Evolutionary conservation across 768 basidiomycete genomes (phyloP).

Genomic region (Tremella fuciformis): DNA sequence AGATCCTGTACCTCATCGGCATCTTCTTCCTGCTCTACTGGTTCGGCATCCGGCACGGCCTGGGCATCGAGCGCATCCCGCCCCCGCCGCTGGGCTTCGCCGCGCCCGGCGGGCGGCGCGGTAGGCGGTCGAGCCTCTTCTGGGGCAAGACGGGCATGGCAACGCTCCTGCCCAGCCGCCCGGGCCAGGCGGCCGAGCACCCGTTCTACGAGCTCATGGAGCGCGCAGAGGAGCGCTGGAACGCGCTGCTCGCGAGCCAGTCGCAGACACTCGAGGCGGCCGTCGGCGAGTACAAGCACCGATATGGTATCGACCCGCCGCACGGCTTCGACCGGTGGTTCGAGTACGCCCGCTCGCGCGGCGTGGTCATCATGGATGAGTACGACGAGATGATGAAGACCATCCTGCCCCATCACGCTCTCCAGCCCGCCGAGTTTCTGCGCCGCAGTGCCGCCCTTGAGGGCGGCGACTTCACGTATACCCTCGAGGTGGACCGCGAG

Average conservation of each 20-base stretch:
- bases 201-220: conserved; percentile 52
- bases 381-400: conserved; percentile 49
- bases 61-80: conserved; percentile 44
- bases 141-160: conserved; percentile 38
- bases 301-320: conserved; percentile 78
- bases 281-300: conserved; percentile 71
- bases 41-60: conserved; percentile 50
- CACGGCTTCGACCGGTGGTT: conserved; percentile 88
- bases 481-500: conserved; percentile 28
- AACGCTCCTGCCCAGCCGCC: conserved; percentile 12
- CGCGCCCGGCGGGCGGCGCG: conserved; percentile 33
- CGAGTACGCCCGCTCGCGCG: conserved; percentile 39
- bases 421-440: conserved; percentile 35
- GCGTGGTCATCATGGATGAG: conserved; percentile 46
- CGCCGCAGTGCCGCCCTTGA: conserved; percentile 31
- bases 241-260: conserved; percentile 57
- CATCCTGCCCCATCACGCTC: conserved; percentile 45
- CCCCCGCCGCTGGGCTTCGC: conserved; percentile 42
- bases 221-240: conserved; percentile 39
- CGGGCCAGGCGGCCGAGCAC: conserved; percentile 36
- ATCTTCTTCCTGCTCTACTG: conserved; percentile 50
- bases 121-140: conserved; percentile 23
- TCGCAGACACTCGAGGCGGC: conserved; percentile 74
- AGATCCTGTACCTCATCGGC: conserved; percentile 48
- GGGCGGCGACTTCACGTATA: conserved; percentile 37